phyloP scores from a whole-genome alignment of 768 basidiomycete genomes.

The Leccinum subgranulosum region DNA sequence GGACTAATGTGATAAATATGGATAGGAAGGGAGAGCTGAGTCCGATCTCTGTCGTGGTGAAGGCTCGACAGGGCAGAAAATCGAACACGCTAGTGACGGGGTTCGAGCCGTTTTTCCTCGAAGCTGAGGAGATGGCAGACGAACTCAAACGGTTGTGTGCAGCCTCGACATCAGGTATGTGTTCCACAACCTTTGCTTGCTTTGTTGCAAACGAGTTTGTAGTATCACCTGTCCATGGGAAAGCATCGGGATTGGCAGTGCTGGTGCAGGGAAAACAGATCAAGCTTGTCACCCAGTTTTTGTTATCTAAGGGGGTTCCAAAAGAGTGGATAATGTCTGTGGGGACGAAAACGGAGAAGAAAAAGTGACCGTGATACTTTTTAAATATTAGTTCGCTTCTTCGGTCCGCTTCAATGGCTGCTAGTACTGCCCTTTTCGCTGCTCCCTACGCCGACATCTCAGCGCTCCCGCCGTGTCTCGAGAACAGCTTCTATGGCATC shows the following conservation, averaged over 20 bases:
- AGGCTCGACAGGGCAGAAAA: constrained; percentile 76
- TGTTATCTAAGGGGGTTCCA: constrained; percentile 70
- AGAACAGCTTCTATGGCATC: constrained; percentile 52
- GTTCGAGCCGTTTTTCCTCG: constrained; percentile 73
- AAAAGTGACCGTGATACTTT: constrained; percentile 35
- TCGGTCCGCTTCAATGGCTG: constrained; percentile 3
- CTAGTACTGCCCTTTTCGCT: constrained; percentile 12
- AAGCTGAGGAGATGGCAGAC: constrained; percentile 72
- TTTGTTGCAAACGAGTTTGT: not conserved
- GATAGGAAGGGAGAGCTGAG: constrained; percentile 72
- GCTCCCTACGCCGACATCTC: constrained; percentile 20
- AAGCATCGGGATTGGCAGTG: constrained; percentile 61
- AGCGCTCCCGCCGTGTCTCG: constrained; percentile 40
- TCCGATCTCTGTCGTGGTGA: constrained; percentile 67
- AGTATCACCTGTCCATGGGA: constrained; percentile 65
- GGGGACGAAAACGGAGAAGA: too few species aligned
- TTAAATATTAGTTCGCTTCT: not conserved
- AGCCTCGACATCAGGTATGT: constrained; percentile 70
- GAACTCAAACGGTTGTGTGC: constrained; percentile 77
- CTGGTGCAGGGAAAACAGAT: constrained; percentile 85
- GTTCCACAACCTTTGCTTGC: not conserved
- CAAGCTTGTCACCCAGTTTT: constrained; percentile 59
- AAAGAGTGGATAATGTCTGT: constrained; percentile 62
- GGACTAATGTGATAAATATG: not conserved
- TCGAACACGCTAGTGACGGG: constrained; percentile 73